These are phyloP conservation scores for Epichloe bromicola DNA, from an alignment of 2,329 filamentous ascomycete genomes.

Conservation along the genomic window DNA sequence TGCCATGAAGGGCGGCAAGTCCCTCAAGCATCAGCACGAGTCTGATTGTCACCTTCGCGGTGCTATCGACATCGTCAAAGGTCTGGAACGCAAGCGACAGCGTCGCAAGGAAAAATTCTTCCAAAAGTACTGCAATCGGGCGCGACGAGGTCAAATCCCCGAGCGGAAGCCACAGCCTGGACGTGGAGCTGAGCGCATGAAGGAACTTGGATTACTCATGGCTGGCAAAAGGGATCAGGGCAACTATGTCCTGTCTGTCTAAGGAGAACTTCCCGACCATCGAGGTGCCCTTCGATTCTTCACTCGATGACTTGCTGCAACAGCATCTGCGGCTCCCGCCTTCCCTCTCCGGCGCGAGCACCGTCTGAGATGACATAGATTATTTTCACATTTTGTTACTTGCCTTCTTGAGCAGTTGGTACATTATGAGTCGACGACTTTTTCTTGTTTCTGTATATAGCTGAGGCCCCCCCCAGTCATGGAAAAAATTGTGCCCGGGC, in stretches of 20 bases:
- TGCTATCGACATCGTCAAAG: conserved; percentile 96
- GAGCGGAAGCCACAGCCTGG: conserved; percentile 63
- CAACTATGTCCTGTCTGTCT: conserved; percentile 68
- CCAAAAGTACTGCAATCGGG: conserved; percentile 78
- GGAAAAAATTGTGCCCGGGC: neutral
- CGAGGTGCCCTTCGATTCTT: neutral
- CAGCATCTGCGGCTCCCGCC: neutral
- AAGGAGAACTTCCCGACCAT: conserved; percentile 13
- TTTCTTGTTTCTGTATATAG: neutral
- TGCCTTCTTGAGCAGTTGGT: neutral
- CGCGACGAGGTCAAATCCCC: conserved; percentile 51
- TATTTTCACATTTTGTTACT: neutral
- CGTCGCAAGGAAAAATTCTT: conserved; percentile 86
- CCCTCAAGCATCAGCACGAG: conserved; percentile 18
- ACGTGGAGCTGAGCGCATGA: conserved; percentile 84
- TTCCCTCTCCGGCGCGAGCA: neutral
- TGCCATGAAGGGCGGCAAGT: conserved; percentile 31
- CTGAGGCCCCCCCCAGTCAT: no score
- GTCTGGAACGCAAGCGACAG: conserved; percentile 86
- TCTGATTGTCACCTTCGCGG: conserved; percentile 61
- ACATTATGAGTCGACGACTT: conserved; percentile 4
- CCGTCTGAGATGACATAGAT: neutral
- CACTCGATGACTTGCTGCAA: neutral
- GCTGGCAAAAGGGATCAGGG: conserved; percentile 64
- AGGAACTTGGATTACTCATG: conserved; percentile 67